Conservation (phyloP, 345 rosid species). For the Murraya koenigii region DNA sequence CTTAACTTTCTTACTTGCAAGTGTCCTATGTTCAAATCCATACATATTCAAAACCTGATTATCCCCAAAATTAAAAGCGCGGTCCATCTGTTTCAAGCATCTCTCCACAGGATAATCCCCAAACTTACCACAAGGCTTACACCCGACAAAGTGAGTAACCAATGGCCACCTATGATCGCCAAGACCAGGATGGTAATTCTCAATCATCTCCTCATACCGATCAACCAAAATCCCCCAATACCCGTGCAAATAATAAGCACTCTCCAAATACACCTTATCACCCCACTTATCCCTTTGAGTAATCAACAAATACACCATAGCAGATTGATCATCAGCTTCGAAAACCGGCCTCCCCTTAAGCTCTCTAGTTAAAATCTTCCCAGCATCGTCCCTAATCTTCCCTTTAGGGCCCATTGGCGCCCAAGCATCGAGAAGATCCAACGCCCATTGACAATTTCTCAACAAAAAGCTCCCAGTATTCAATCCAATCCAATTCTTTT, state of each 20-base stretch:
- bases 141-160: constrained; percentile 64
- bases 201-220: constrained; percentile 61
- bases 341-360: constrained; percentile 56
- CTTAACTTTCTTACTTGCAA: constrained; percentile 43
- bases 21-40: constrained; percentile 44
- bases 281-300: constrained; percentile 60
- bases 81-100: constrained; percentile 67
- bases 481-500: constrained; percentile 65
- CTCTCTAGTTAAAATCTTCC: constrained; percentile 51
- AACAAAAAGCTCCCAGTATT: constrained; percentile 58
- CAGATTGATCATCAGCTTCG: constrained; percentile 67
- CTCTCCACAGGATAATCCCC: constrained; percentile 64
- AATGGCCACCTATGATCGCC: constrained; percentile 67
- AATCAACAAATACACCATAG: constrained; percentile 53
- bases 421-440: constrained; percentile 53
- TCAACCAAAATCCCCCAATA: constrained; percentile 69
- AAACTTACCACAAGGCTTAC: constrained; percentile 66
- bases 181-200: constrained; percentile 59
- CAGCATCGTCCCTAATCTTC: constrained; percentile 57
- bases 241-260: constrained; percentile 54
- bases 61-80: constrained; percentile 60
- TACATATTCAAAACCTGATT: constrained; percentile 58
- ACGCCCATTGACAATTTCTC: constrained; percentile 53
- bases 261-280: constrained; percentile 49
- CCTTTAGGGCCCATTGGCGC: constrained; percentile 65